Conservation (phyloP, 164 flowering plant genomes). For the Platanus orientalis region DNA sequence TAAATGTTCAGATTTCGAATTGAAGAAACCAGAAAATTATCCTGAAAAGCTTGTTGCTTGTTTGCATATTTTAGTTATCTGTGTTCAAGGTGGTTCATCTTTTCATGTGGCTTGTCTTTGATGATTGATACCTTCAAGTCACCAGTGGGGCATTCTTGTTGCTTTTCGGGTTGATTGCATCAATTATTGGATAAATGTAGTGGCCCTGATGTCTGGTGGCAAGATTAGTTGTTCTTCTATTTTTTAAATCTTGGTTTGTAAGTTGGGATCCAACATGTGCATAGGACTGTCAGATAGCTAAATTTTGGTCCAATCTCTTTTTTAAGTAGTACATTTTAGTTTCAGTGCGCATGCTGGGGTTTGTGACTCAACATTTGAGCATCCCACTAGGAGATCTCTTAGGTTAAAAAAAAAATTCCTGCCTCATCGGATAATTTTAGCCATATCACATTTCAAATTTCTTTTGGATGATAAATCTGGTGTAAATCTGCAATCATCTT, state of each 20-base stretch:
- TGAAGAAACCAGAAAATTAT: no score
- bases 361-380: neutral
- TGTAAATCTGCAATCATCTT: neutral
- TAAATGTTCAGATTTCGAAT: no score
- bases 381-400: neutral
- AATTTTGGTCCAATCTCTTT: neutral
- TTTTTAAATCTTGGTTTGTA: neutral
- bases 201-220: no score
- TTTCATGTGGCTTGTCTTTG: slow-evolving; percentile 6
- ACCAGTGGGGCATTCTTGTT: no score
- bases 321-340: neutral
- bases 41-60: no score
- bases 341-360: neutral
- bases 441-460: neutral
- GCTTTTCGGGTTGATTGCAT: no score
- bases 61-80: no score
- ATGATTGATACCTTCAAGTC: neutral
- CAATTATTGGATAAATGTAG: no score
- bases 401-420: neutral
- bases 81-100: no score
- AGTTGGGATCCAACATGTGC: no score
- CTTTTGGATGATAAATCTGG: neutral
- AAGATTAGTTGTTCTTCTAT: no score
- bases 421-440: neutral
- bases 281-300: no score